Base-by-base conservation (phyloP, 176 grass and related monocot species). In the Hordeum marinum region DNA sequence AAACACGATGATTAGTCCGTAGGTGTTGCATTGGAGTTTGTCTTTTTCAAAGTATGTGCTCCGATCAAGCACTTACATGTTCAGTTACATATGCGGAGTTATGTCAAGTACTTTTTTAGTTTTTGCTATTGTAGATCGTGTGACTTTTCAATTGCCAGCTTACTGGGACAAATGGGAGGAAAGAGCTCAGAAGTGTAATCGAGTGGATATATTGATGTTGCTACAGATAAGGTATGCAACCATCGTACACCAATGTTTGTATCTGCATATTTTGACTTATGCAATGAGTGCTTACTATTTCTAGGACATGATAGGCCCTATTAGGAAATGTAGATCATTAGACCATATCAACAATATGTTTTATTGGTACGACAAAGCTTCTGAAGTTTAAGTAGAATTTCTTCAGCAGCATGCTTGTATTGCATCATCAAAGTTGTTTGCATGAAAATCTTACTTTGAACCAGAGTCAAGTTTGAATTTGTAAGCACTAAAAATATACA, bases 281-380 rank as follows among this genome's bases (percentile, higher is more conserved):
- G 45, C 92, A 84, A 85, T 74, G 39, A 27, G 27, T 66, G 34
- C 67, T 72, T 79, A 80, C 77, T 70, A n/a, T n/a, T n/a, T n/a
- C n/a, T n/a, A n/a, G n/a, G n/a, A n/a, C n/a, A n/a, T n/a, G n/a
- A n/a, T n/a, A 91, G 95, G 93, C 85, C 96, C 95, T 95, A 80
- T 80, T 98, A 83, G 88, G 89, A 77, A 98, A 95, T 90, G 93
- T 91, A 31, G 96, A 98, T 90, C 89, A 98, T 84, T 95, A 94
- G 68, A 90, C 93, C 50, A 83, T 98, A 87, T 92, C 93, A 81
- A 83, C 83, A 87, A 98, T 98, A 90, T 98, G 32, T 91, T 58
- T 83, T 85, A 65, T 91, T 95, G 93, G 96, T 98, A 93, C 41
- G 45, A 78, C 18, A 59, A 78, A 64, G 26, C 78, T 35, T 35